Base-by-base conservation (phyloP, 345 rosid genomes). In the Rhodomyrtus tomentosa region DNA sequence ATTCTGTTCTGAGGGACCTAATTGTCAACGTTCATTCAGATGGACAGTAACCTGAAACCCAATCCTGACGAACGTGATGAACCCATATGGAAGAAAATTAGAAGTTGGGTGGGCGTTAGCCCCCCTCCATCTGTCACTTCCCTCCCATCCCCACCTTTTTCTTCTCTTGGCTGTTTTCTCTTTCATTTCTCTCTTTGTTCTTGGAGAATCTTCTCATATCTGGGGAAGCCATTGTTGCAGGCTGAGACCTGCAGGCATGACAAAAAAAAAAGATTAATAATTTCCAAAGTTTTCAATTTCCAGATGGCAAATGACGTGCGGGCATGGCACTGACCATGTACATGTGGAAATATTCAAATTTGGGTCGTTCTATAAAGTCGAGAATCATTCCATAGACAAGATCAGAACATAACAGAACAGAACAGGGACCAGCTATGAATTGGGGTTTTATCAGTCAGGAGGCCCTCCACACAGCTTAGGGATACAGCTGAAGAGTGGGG, bases 161-260 rank as follows among this genome's bases (percentile, higher is more conserved):
- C n/a, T 32, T n/a, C n/a, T n/a, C n/a, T n/a, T n/a, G n/a, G n/a
- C 5, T 15, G 32, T 24, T n/a, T 55, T 42, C 15, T 27, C 79
- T 80, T 74, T 89, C 84, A 92, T 83, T 95, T 91, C 85, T 88
- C 84, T 86, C 98, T 90, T 84, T 90, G 92, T 85, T 88, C 93
- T 76, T 87, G 92, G 59, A 91, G 89, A 79, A 90, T 91, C 91
- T 93, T 96, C 58, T 91, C 93, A 76, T 93, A 92, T 82, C 98
- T 91, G 7, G 98, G 95, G 85, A 93, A 93, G 83, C 90, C 96
- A 27, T 92, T 93, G 91, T 95, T 94, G 88, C 93, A 93, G 84
- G 96, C 96, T 40, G 99, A 94, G 84, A 97, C 92, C 99, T 97
- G 96, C 79, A n/a, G 54, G 86, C 50, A 59, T 16, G 38, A 21